Conservation (phyloP, 345 rosid genomes). For the Viola odorata region DNA sequence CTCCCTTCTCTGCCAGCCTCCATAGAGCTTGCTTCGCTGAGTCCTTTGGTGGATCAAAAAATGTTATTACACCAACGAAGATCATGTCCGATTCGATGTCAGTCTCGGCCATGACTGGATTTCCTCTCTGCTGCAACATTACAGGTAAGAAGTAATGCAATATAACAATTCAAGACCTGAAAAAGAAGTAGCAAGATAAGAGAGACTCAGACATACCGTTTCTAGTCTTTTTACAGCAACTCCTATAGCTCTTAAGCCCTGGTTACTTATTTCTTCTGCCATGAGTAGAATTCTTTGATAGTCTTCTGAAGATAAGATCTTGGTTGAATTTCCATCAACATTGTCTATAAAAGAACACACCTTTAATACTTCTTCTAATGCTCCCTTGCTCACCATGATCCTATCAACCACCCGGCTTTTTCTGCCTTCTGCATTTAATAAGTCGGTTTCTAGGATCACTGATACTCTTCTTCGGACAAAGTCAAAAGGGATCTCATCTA, state of each 20-base stretch:
- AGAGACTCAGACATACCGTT: conserved; percentile 24
- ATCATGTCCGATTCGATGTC: conserved; percentile 52
- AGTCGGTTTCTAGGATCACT: conserved; percentile 42
- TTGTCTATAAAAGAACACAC: conserved; percentile 51
- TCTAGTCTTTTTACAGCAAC: conserved; percentile 49
- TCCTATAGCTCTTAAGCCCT: conserved; percentile 48
- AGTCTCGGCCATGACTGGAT: conserved; percentile 20
- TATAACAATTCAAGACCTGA: too few relatives aligned
- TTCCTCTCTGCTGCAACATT: conserved; percentile 29
- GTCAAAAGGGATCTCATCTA: conserved; percentile 66
- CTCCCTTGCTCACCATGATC: conserved; percentile 57
- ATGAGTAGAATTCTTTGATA: conserved; percentile 36
- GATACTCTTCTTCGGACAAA: conserved; percentile 54
- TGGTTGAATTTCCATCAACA: conserved; percentile 22
- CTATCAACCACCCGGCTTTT: conserved; percentile 17
- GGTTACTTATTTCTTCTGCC: conserved; percentile 52
- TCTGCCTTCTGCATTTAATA: conserved; percentile 22
- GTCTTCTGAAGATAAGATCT: conserved; percentile 35
- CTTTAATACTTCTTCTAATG: conserved; percentile 59
- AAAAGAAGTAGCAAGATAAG: not conserved
- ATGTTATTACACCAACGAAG: conserved; percentile 55
- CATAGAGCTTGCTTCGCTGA: conserved; percentile 70
- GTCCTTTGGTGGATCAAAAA: conserved; percentile 73
- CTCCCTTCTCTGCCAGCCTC: conserved; percentile 67
- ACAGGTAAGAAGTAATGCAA: not conserved